These are phyloP conservation scores for Aspergillus pseudonomiae DNA, from an alignment of 2,329 filamentous ascomycete genomes.

Conservation along the genomic window DNA sequence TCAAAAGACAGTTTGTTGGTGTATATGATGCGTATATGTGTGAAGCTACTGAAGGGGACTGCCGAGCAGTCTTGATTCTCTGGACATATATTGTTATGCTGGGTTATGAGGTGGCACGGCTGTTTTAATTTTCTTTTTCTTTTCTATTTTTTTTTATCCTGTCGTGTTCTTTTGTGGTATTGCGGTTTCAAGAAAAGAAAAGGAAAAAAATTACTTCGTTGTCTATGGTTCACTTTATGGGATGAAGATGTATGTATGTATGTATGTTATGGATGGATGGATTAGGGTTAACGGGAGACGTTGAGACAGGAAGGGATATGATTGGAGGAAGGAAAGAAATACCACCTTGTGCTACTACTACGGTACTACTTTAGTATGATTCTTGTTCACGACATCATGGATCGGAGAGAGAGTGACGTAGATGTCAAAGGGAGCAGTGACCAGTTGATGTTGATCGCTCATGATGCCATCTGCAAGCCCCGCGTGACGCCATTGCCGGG, in stretches of 20 bases:
- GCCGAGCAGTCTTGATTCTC: slow-evolving; percentile 18
- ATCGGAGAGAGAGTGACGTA: neutral
- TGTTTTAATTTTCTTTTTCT: neutral
- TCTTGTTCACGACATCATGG: neutral
- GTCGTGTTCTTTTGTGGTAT: neutral
- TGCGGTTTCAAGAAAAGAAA: neutral
- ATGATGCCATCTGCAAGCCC: slow-evolving; percentile 31
- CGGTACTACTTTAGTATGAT: neutral
- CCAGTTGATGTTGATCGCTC: slow-evolving; percentile 2
- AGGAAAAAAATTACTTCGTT: neutral
- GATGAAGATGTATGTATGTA: slow-evolving; percentile 16
- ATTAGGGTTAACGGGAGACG: neutral
- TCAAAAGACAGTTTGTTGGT: slow-evolving; percentile 6
- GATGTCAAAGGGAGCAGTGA: neutral
- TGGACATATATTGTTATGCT: slow-evolving; percentile 10
- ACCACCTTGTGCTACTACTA: neutral
- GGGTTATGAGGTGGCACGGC: neutral
- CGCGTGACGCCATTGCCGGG: slow-evolving; percentile 38
- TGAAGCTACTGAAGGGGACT: slow-evolving; percentile 6
- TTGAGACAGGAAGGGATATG: neutral
- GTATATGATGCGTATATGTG: slow-evolving; percentile 2
- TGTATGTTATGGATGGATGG: neutral
- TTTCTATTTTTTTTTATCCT: neutral
- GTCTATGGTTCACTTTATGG: neutral
- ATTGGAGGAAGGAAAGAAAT: neutral